Percentiles rank a stretch among this genome's conserved stretches.
Evolutionary conservation across 306 rosid species (phyloP).

Genomic region (Fragaria ananassa): DNA sequence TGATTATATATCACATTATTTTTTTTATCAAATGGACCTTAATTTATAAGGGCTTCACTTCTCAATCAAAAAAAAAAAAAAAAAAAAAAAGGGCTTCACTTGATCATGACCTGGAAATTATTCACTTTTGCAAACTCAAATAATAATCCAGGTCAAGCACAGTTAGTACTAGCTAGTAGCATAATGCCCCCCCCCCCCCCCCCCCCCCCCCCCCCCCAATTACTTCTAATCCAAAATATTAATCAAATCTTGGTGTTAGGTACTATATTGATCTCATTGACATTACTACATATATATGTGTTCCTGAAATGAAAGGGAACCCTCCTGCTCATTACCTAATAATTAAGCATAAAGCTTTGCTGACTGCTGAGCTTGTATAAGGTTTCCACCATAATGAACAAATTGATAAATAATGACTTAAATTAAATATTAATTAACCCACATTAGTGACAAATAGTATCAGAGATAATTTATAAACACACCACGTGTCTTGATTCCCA

Average conservation of each 20-base stretch:
- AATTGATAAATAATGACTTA: neutral
- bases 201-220: too few species aligned
- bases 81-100: neutral
- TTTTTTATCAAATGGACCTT: neutral
- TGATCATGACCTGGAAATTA: constrained; percentile 8
- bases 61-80: too few species aligned
- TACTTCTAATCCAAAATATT: neutral
- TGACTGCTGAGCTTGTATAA: neutral
- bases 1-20: neutral
- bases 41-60: neutral
- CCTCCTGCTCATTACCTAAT: constrained; percentile 27
- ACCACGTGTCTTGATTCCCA: constrained; percentile 58
- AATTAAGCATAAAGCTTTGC: neutral
- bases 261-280: constrained; percentile 2
- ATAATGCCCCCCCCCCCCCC: constrained; percentile 14
- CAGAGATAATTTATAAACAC: constrained; percentile 11
- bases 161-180: constrained; percentile 12
- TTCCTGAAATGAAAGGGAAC: constrained; percentile 20
- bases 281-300: neutral
- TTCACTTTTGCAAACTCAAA: neutral
- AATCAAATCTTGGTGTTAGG: neutral
- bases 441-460: constrained; percentile 2
- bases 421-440: constrained; percentile 12
- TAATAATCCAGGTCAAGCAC: constrained; percentile 1
- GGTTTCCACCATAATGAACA: constrained; percentile 13